These are phyloP conservation scores for Cutaneotrichosporon cyanovorans DNA, from an alignment of 1,284 basidiomycete genomes.

Conservation along the genomic window DNA sequence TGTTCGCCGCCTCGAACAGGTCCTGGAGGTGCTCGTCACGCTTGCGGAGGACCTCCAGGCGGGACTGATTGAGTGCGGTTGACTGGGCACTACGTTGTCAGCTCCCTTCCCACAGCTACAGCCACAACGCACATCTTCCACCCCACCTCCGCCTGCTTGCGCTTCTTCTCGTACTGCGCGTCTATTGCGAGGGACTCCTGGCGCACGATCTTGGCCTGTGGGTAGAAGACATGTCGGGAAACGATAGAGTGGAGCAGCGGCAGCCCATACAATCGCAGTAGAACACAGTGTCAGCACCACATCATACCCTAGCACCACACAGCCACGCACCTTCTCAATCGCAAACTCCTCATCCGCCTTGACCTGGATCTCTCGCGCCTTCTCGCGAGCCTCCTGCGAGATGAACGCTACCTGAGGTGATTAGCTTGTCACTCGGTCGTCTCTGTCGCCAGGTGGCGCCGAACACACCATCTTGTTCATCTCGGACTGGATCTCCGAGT, in stretches of 20 bases:
- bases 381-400: conserved; percentile 92
- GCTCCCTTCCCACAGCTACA: neutral
- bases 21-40: conserved; percentile 88
- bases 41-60: conserved; percentile 80
- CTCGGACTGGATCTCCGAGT: conserved; percentile 91
- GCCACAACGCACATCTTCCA: conserved; percentile 75
- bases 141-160: conserved; percentile 79
- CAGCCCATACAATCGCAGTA: neutral
- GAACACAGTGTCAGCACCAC: neutral
- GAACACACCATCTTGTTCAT: conserved; percentile 95
- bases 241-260: neutral
- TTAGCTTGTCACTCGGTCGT: neutral
- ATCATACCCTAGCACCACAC: neutral
- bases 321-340: conserved; percentile 72
- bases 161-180: conserved; percentile 84
- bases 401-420: conserved; percentile 76
- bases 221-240: neutral
- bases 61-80: conserved; percentile 91
- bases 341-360: conserved; percentile 97
- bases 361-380: conserved; percentile 89
- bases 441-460: neutral
- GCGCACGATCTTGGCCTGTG: conserved; percentile 86
- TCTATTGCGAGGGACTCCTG: conserved; percentile 89
- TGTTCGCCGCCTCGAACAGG: conserved; percentile 71
- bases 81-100: conserved; percentile 71